Conservation (phyloP, 805 yeast genomes). For the Scheffersomyces ergatensis region DNA sequence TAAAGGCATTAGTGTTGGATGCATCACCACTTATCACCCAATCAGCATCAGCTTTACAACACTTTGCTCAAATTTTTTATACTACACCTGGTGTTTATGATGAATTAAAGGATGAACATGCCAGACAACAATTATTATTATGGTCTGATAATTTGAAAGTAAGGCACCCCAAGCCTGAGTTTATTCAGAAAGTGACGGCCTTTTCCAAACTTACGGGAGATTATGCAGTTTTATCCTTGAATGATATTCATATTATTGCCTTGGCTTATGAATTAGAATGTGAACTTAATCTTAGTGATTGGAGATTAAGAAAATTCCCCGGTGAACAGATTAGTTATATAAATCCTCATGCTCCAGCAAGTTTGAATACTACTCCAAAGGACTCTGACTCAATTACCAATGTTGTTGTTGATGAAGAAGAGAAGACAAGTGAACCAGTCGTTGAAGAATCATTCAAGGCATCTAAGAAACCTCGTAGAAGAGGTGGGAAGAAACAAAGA, state of each 20-base stretch:
- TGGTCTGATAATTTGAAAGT: slow-evolving; percentile 74
- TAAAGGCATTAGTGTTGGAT: slow-evolving; percentile 73
- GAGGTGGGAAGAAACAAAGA: slow-evolving; percentile 67
- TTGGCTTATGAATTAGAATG: slow-evolving; percentile 83
- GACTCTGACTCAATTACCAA: slow-evolving; percentile 8
- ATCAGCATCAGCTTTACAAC: slow-evolving; percentile 68
- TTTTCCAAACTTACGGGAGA: slow-evolving; percentile 93
- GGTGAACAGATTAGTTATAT: slow-evolving; percentile 49
- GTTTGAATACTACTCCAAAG: slow-evolving; percentile 9
- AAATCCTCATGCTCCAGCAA: slow-evolving; percentile 13
- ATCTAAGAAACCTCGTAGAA: slow-evolving; percentile 38
- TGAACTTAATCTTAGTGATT: slow-evolving; percentile 65
- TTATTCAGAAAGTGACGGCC: slow-evolving; percentile 61
- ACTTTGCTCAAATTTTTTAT: slow-evolving; percentile 66
- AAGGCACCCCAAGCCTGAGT: slow-evolving; percentile 73
- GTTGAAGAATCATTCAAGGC: slow-evolving; percentile 7
- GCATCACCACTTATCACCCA: slow-evolving; percentile 94
- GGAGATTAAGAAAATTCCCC: slow-evolving; percentile 69
- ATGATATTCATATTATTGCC: slow-evolving; percentile 92
- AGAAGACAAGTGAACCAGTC: slow-evolving; percentile 4
- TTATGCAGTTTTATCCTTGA: slow-evolving; percentile 77
- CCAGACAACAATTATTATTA: slow-evolving; percentile 71
- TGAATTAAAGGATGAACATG: slow-evolving; percentile 84
- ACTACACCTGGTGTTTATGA: slow-evolving; percentile 90
- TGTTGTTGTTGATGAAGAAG: slow-evolving; percentile 3